Evolutionary conservation across 2,329 filamentous ascomycete genomes (phyloP), one percentile per base, ranked within the genome.

Genomic region (Metarhizium humberi): DNA sequence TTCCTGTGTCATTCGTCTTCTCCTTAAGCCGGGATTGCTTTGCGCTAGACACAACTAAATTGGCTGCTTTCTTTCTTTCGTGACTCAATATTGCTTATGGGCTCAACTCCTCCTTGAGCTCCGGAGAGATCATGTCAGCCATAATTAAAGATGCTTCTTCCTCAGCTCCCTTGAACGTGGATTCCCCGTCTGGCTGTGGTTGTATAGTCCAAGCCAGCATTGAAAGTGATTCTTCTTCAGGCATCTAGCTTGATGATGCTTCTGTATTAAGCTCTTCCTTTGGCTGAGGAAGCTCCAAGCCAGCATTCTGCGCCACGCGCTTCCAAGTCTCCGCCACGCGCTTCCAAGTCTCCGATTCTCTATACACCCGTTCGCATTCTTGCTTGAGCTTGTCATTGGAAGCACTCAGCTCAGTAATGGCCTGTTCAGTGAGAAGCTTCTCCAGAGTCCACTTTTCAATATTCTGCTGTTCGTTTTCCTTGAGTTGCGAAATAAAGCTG

Each of bases 381-480:
- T 79, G 78, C 75, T 92, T 92, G 59, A 92, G 80, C 73, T 92
- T 94, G 63, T 95, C 90, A 64, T 92, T 95, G 60, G 87, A 92
- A 34, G 85, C 81, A 66, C 87, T 92, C 52, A 96, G 82, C 71
- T 97, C 92, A 16, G 86, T 85, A 61, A 95, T 92, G 50, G 90
- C 90, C 68, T 94, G 89, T 72, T 95, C 90, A 0, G 89, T 92
- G 43, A 94, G 79, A 43, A 95, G 80, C 74, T 97, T 97, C 73
- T 94, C 90, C 32, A 94, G 76, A 4, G 89, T 92, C 88, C 89
- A 94, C 72, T 96, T 91, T 69, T 96, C 92, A 59, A 95, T 91
- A 69, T 96, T 96, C 60, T 94, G 88, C 16, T 88, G 84, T 69
- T 96, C 92, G 63, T 96, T 95, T 69, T 96, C 91, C 69, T 94